phyloP scores from a whole-genome alignment of 305 asterid species.

The Solanum hybrid region DNA sequence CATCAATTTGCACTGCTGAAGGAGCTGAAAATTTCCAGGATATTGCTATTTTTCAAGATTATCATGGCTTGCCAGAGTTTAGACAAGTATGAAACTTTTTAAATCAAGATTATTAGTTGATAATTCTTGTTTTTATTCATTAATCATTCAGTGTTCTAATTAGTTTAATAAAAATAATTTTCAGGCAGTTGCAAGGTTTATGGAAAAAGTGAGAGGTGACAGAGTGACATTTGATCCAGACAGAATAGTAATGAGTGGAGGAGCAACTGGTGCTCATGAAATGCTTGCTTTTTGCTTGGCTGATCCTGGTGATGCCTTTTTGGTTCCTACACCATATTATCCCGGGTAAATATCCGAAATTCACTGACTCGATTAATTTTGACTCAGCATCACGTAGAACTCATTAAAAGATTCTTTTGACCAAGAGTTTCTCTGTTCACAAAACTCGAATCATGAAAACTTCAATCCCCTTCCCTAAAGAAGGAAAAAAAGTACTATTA shows the following conservation, averaged over 20 bases:
- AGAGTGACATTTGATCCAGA: slow-evolving; percentile 47
- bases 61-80: slow-evolving; percentile 71
- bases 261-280: slow-evolving; percentile 81
- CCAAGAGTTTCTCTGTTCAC: too few relatives aligned
- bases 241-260: slow-evolving; percentile 73
- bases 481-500: too few relatives aligned
- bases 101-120: background rate
- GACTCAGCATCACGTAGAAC: background rate
- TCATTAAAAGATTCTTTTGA: too few relatives aligned
- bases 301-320: slow-evolving; percentile 67
- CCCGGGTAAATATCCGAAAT: slow-evolving; percentile 31
- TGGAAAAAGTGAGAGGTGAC: slow-evolving; percentile 68
- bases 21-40: slow-evolving; percentile 50
- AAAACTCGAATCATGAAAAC: too few relatives aligned
- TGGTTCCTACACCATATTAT: slow-evolving; percentile 77
- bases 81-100: slow-evolving; percentile 32
- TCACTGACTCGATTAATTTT: background rate
- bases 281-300: slow-evolving; percentile 68
- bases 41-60: slow-evolving; percentile 62
- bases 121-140: background rate
- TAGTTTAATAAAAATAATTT: background rate
- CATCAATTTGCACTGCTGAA: slow-evolving; percentile 63
- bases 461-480: too few relatives aligned
- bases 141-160: background rate
- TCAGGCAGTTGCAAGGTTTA: slow-evolving; percentile 71